These are phyloP conservation scores for Mallotus nudiflorus DNA, from an alignment of 345 rosid species.

Conservation along the genomic window DNA sequence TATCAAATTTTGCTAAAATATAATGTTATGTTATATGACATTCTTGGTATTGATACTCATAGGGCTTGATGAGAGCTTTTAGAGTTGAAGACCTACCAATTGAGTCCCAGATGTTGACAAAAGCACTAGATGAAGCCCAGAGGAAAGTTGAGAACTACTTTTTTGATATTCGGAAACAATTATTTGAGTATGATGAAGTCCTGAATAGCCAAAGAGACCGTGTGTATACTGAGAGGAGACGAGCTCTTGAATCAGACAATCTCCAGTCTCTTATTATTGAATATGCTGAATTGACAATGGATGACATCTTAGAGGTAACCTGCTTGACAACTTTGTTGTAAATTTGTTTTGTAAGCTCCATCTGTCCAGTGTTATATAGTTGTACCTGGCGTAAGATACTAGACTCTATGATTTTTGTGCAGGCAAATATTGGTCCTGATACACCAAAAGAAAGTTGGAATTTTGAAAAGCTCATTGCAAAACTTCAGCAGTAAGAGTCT, in stretches of 20 bases:
- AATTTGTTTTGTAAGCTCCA: too few species aligned
- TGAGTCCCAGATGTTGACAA: constrained; percentile 92
- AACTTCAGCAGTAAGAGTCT: constrained; percentile 77
- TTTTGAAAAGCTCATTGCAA: constrained; percentile 83
- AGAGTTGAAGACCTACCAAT: constrained; percentile 96
- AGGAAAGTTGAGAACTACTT: constrained; percentile 96
- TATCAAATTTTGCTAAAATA: too few species aligned
- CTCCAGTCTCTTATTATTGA: constrained; percentile 85
- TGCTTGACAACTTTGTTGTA: constrained; percentile 7
- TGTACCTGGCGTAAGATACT: constrained; percentile 6
- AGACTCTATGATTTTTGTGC: constrained; percentile 6
- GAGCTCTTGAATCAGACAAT: constrained; percentile 81
- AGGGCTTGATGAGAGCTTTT: constrained; percentile 98
- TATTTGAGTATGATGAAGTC: constrained; percentile 94
- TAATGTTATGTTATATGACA: too few species aligned
- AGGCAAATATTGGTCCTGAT: constrained; percentile 91
- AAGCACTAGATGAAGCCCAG: constrained; percentile 96
- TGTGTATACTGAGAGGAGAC: constrained; percentile 91
- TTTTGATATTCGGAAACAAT: constrained; percentile 87
- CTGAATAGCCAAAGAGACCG: constrained; percentile 98
- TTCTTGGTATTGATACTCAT: constrained; percentile 27
- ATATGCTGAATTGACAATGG: constrained; percentile 97
- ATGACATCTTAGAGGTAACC: constrained; percentile 87
- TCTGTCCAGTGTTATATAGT: background rate
- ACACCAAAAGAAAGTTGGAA: constrained; percentile 81